Conservation (phyloP, 2,329 filamentous ascomycete species). For the Ophiostoma perfectum region DNA sequence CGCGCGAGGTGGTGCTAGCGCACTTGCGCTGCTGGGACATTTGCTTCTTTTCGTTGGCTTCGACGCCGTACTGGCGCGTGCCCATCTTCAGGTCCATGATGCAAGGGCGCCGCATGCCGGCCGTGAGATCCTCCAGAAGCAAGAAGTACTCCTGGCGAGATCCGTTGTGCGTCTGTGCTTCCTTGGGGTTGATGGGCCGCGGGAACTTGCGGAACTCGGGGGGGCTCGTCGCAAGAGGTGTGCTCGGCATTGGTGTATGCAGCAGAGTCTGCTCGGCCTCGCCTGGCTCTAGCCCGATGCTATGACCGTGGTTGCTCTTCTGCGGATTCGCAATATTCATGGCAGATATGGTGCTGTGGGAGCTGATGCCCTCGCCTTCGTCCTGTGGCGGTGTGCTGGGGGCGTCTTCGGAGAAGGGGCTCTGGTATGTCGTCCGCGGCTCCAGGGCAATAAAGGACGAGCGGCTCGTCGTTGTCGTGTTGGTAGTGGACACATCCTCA, state of each 20-base stretch:
- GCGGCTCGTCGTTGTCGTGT: slow-evolving; percentile 22
- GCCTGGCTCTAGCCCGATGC: background rate
- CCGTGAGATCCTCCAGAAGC: slow-evolving; percentile 87
- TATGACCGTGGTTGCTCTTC: slow-evolving; percentile 13
- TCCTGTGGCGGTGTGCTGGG: background rate
- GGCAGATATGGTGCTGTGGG: slow-evolving; percentile 25
- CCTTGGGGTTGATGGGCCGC: slow-evolving; percentile 68
- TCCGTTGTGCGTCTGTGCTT: slow-evolving; percentile 59
- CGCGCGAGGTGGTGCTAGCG: slow-evolving; percentile 80
- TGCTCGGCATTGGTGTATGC: slow-evolving; percentile 2
- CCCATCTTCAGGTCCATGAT: slow-evolving; percentile 99
- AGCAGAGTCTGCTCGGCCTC: background rate
- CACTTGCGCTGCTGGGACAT: slow-evolving; percentile 91
- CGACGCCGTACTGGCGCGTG: slow-evolving; percentile 90
- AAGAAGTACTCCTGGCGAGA: slow-evolving; percentile 85
- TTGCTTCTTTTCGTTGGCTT: slow-evolving; percentile 86
- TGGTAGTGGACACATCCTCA: slow-evolving; percentile 36
- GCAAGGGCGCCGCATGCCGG: slow-evolving; percentile 92
- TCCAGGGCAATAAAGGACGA: slow-evolving; percentile 20
- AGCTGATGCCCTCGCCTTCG: slow-evolving; percentile 5
- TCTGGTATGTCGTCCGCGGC: background rate
- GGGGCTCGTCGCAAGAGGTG: slow-evolving; percentile 14
- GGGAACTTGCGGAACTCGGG: slow-evolving; percentile 40
- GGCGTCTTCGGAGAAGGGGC: background rate
- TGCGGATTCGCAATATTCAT: slow-evolving; percentile 22